Conservation (phyloP, 2,329 filamentous ascomycete genomes). For the Penicillium griseofulvum region DNA sequence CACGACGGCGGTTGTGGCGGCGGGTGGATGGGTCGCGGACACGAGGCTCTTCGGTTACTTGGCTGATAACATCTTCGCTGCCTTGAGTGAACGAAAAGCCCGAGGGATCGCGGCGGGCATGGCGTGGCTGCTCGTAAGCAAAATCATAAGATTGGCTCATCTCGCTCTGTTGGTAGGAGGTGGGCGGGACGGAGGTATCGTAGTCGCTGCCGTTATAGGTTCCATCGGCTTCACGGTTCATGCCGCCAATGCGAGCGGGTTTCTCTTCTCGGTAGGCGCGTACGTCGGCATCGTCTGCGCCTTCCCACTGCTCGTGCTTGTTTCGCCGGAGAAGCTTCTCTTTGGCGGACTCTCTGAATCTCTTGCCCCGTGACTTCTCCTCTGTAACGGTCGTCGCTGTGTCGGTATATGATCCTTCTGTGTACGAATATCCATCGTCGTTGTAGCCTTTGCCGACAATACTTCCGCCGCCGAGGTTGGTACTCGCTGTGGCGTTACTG, state of each 20-base stretch:
- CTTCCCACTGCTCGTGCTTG: constrained; percentile 57
- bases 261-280: constrained; percentile 83
- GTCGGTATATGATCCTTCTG: constrained; percentile 41
- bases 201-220: constrained; percentile 77
- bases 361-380: constrained; percentile 25
- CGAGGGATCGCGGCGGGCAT: constrained; percentile 29
- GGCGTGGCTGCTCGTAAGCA: constrained; percentile 31
- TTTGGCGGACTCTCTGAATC: constrained; percentile 38
- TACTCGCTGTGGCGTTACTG: constrained; percentile 76
- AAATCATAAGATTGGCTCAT: constrained; percentile 51
- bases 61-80: constrained; percentile 44
- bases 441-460: constrained; percentile 63
- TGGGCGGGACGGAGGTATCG: constrained; percentile 63
- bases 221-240: constrained; percentile 80
- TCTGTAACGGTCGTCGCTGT: constrained; percentile 44
- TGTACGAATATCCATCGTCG: constrained; percentile 59
- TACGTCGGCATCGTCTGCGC: constrained; percentile 65
- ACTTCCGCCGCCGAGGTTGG: constrained; percentile 81
- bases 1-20: constrained; percentile 33
- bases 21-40: constrained; percentile 30
- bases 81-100: constrained; percentile 52
- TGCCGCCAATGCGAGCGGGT: constrained; percentile 78
- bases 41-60: constrained; percentile 37
- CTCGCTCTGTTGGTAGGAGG: constrained; percentile 44
- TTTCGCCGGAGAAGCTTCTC: constrained; percentile 38